Conservation (phyloP, 768 basidiomycete genomes). For the Paxillus ammoniavirescens region DNA sequence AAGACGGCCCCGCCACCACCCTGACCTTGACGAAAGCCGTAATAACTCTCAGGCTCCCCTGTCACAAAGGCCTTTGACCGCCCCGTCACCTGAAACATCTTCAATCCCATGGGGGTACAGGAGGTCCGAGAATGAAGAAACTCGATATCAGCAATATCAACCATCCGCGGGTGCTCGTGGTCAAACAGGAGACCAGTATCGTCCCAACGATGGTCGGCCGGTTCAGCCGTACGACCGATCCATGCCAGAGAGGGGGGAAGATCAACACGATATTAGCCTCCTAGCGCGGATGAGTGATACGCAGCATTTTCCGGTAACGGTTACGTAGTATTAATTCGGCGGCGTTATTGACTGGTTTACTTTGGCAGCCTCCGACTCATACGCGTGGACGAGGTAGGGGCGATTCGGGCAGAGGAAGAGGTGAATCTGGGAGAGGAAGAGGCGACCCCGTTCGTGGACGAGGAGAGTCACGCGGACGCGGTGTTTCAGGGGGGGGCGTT, state of each 20-base stretch:
- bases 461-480: constrained; percentile 13
- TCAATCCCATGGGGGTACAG: constrained; percentile 4
- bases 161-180: not conserved
- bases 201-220: constrained; percentile 4
- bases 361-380: constrained; percentile 10
- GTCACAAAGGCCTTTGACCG: not conserved
- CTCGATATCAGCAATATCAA: constrained; percentile 13
- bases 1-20: constrained; percentile 2
- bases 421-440: constrained; percentile 19
- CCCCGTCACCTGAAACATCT: not conserved
- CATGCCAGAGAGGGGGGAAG: constrained; percentile 10
- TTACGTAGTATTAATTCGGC: not conserved
- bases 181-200: constrained; percentile 2
- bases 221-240: constrained; percentile 12
- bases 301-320: constrained; percentile 20
- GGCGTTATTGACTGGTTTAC: not conserved
- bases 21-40: constrained; percentile 15
- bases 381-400: constrained; percentile 23
- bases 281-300: constrained; percentile 25
- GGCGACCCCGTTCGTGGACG: constrained; percentile 1
- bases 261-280: constrained; percentile 16
- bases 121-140: constrained; percentile 11
- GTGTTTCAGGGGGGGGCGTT: constrained; percentile 15
- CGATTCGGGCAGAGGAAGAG: constrained; percentile 17
- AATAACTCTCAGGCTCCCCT: constrained; percentile 7